phyloP scores from a whole-genome alignment of 2,329 filamentous ascomycete species.

The Setomelanomma holmii region DNA sequence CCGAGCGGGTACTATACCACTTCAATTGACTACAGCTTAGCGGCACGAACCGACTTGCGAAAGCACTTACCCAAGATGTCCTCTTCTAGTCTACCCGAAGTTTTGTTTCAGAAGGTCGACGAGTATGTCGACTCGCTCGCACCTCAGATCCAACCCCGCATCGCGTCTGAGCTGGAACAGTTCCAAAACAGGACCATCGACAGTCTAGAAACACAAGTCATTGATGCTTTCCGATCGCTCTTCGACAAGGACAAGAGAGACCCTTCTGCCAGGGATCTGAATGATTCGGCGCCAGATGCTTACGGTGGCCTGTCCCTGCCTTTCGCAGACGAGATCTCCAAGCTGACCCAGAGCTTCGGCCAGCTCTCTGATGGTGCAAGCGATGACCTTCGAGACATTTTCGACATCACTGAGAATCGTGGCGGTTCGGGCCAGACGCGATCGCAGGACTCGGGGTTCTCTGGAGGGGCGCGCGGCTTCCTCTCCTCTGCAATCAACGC shows the following conservation, averaged over 20 bases:
- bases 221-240: slow-evolving; percentile 37
- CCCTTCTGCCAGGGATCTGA: slow-evolving; percentile 29
- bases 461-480: slow-evolving; percentile 29
- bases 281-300: slow-evolving; percentile 35
- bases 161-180: slow-evolving; percentile 35
- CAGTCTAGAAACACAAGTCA: slow-evolving; percentile 37
- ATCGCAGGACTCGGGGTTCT: slow-evolving; percentile 23
- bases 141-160: slow-evolving; percentile 42
- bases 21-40: background rate
- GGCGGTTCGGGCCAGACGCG: slow-evolving; percentile 17
- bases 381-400: slow-evolving; percentile 37
- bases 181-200: slow-evolving; percentile 43
- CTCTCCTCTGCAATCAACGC: slow-evolving; percentile 33
- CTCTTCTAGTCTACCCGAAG: slow-evolving; percentile 29
- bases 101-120: slow-evolving; percentile 36
- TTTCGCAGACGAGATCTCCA: slow-evolving; percentile 39
- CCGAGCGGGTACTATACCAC: background rate
- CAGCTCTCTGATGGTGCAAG: slow-evolving; percentile 37
- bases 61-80: slow-evolving; percentile 16
- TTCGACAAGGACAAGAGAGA: slow-evolving; percentile 29
- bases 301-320: slow-evolving; percentile 39
- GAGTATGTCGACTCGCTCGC: slow-evolving; percentile 41
- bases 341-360: slow-evolving; percentile 37
- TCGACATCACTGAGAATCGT: slow-evolving; percentile 31
- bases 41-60: background rate